These are phyloP conservation scores for Sporobolomyces pararoseus DNA, from an alignment of 768 basidiomycete species.

Conservation along the genomic window DNA sequence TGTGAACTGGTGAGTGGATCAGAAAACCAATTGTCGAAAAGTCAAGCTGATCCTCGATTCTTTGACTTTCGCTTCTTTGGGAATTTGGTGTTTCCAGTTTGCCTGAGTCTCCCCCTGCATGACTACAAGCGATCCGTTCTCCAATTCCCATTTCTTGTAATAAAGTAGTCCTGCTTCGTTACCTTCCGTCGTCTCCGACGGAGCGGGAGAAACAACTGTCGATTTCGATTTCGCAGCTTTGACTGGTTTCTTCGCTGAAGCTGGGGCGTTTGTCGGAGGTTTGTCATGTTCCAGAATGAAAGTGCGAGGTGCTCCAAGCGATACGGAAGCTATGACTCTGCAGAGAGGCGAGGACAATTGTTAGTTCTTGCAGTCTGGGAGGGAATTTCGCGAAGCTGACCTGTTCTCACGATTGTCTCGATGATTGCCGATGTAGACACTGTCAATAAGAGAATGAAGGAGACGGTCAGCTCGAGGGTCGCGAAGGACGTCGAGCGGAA, in stretches of 20 bases:
- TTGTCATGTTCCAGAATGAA: slow-evolving; percentile 51
- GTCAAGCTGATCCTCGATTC: slow-evolving; percentile 52
- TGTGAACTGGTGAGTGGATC: no score
- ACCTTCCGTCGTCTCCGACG: not conserved
- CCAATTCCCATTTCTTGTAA: slow-evolving; percentile 48
- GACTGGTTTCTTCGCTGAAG: not conserved
- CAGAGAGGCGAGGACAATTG: not conserved
- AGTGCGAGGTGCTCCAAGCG: slow-evolving; percentile 51
- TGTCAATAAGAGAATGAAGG: not conserved
- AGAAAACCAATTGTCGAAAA: slow-evolving; percentile 50
- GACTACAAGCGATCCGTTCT: slow-evolving; percentile 52
- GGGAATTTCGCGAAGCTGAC: slow-evolving; percentile 23
- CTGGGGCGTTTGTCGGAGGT: not conserved
- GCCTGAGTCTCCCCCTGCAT: slow-evolving; percentile 54
- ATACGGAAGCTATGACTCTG: slow-evolving; percentile 51
- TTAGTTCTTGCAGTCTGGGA: not conserved
- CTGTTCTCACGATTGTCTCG: slow-evolving; percentile 50
- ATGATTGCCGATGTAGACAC: slow-evolving; percentile 41
- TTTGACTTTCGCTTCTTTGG: slow-evolving; percentile 48
- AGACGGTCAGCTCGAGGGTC: slow-evolving; percentile 8
- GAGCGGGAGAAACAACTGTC: not conserved
- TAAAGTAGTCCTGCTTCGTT: slow-evolving; percentile 12
- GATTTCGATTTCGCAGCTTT: not conserved
- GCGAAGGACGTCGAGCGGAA: not conserved
- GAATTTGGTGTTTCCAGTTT: slow-evolving; percentile 52